Conservation (phyloP, 1,284 basidiomycete species). For the Moesziomyces sp. region DNA sequence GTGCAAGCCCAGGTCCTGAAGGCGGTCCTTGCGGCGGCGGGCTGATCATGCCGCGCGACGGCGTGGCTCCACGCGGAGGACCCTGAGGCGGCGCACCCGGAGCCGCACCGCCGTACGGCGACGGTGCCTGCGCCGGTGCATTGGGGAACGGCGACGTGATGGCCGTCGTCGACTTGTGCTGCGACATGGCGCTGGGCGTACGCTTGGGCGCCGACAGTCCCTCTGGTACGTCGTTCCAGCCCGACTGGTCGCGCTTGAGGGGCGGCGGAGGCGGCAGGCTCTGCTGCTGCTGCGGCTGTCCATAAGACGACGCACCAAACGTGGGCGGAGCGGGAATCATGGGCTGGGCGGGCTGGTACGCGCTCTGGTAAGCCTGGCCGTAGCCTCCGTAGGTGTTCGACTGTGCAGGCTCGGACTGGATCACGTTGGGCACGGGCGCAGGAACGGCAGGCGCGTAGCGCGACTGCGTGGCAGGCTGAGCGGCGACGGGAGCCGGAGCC, state of each 20-base stretch:
- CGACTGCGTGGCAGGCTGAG: slow-evolving; percentile 47
- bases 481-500: slow-evolving; percentile 68
- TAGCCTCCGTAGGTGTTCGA: slow-evolving; percentile 32
- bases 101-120: slow-evolving; percentile 29
- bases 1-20: slow-evolving; percentile 34
- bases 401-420: slow-evolving; percentile 31
- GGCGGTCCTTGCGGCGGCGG: slow-evolving; percentile 46
- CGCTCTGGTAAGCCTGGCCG: slow-evolving; percentile 67
- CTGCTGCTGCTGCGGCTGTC: slow-evolving; percentile 40
- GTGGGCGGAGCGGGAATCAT: slow-evolving; percentile 68
- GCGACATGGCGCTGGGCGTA: slow-evolving; percentile 54
- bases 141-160: slow-evolving; percentile 93
- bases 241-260: slow-evolving; percentile 76
- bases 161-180: slow-evolving; percentile 48
- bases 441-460: slow-evolving; percentile 71
- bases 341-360: slow-evolving; percentile 51
- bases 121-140: slow-evolving; percentile 61
- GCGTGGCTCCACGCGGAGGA: slow-evolving; percentile 57
- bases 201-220: slow-evolving; percentile 62
- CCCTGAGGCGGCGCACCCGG: slow-evolving; percentile 62
- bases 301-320: slow-evolving; percentile 52
- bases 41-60: slow-evolving; percentile 68
- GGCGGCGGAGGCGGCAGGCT: slow-evolving; percentile 69
- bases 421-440: slow-evolving; percentile 25
- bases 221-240: slow-evolving; percentile 90